A percentile compares a stretch with the other conserved stretches of the same genome.
Evolutionary conservation across 2,329 filamentous ascomycete species (phyloP).

Genomic region (Monosporascus sp.): DNA sequence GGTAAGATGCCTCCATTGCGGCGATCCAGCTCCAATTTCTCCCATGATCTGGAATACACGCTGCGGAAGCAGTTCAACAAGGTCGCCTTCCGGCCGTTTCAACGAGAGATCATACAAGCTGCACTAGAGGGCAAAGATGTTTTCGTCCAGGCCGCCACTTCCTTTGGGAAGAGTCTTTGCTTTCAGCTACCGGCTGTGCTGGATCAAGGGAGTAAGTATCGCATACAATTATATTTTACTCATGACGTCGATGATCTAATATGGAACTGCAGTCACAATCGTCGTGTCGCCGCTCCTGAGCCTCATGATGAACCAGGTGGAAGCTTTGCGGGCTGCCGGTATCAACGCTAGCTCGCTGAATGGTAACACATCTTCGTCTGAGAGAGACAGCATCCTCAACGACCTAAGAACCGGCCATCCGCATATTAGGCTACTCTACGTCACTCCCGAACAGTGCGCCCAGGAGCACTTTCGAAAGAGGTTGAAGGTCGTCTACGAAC

Average conservation of each 20-base stretch:
- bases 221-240: too few species aligned
- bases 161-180: conserved; percentile 89
- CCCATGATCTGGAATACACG: conserved; percentile 57
- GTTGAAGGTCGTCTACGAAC: conserved; percentile 66
- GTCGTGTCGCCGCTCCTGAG: conserved; percentile 86
- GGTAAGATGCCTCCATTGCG: conserved; percentile 23
- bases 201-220: conserved; percentile 69
- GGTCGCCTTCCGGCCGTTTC: conserved; percentile 59
- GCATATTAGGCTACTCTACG: conserved; percentile 76
- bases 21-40: conserved; percentile 25
- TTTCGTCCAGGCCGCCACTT: conserved; percentile 85
- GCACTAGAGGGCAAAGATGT: conserved; percentile 82
- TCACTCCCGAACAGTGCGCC: conserved; percentile 86
- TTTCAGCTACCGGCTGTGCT: conserved; percentile 89
- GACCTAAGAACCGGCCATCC: conserved; percentile 89
- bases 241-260: conserved; percentile 1
- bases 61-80: conserved; percentile 61
- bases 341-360: conserved; percentile 84
- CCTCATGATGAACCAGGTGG: conserved; percentile 94
- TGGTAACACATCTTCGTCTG: conserved; percentile 63
- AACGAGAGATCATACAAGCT: conserved; percentile 81
- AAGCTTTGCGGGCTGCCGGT: conserved; percentile 65
- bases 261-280: conserved; percentile 61
- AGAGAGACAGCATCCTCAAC: conserved; percentile 64
- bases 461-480: conserved; percentile 70